Conservation (phyloP, 768 basidiomycete genomes). For the Termitomyces eurrhizus region DNA sequence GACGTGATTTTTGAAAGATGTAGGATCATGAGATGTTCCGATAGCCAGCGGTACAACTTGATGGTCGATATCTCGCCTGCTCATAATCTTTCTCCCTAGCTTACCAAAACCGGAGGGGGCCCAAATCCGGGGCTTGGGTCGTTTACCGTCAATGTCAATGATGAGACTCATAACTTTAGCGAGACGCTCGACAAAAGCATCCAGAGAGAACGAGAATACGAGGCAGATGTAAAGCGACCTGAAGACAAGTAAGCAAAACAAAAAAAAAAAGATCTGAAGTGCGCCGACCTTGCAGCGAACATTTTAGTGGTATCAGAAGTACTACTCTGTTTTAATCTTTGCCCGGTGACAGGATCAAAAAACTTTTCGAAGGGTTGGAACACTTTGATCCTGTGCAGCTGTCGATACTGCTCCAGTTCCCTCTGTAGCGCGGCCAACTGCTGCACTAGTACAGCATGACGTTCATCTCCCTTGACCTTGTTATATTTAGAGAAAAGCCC, state of each 20-base stretch:
- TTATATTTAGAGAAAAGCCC: conserved; percentile 23
- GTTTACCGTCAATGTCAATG: conserved; percentile 29
- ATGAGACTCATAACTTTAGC: conserved; percentile 27
- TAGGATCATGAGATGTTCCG: conserved; percentile 35
- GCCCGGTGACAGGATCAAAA: conserved; percentile 34
- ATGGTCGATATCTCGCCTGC: conserved; percentile 22
- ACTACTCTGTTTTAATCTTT: conserved; percentile 19
- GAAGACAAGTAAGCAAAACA: not conserved
- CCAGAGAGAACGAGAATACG: conserved; percentile 39
- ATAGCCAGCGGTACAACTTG: conserved; percentile 27
- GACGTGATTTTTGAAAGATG: conserved; percentile 19
- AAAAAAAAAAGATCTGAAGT: not conserved
- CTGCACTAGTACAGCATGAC: conserved; percentile 24
- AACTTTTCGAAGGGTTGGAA: conserved; percentile 38
- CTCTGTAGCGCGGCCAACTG: conserved; percentile 21
- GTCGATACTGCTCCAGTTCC: conserved; percentile 29
- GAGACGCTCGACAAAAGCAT: conserved; percentile 35
- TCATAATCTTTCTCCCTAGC: conserved; percentile 31
- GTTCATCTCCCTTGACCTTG: conserved; percentile 18
- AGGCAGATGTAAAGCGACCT: conserved; percentile 44
- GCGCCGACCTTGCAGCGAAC: conserved; percentile 35
- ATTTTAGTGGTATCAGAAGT: conserved; percentile 21
- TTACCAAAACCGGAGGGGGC: conserved; percentile 38
- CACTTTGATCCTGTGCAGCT: conserved; percentile 30
- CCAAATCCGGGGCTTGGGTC: conserved; percentile 37